phyloP scores from a whole-genome alignment of 1,139 yeast species.

The Debaryomycetaceae sp. region DNA sequence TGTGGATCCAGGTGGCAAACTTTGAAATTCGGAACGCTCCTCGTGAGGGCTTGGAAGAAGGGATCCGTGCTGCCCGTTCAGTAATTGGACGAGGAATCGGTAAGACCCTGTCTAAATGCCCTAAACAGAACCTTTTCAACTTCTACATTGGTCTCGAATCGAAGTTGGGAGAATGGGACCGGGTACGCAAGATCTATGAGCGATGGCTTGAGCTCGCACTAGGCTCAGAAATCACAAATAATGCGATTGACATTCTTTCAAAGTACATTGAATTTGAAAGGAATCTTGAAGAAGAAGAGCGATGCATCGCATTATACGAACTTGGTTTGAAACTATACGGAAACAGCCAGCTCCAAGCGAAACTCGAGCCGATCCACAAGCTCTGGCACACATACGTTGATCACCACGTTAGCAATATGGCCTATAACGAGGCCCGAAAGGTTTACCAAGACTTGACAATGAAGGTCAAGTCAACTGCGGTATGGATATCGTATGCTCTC shows the following conservation, averaged over 20 bases:
- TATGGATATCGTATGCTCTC: conserved; percentile 62
- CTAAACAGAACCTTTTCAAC: conserved; percentile 49
- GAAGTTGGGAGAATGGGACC: conserved; percentile 58
- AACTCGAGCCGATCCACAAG: conserved; percentile 3
- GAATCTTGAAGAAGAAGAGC: conserved; percentile 54
- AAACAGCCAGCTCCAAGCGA: conserved; percentile 3
- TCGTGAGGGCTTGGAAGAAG: conserved; percentile 5
- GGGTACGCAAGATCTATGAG: conserved; percentile 66
- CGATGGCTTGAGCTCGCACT: conserved; percentile 52
- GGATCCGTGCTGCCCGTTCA: conserved; percentile 47
- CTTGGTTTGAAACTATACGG: conserved; percentile 28
- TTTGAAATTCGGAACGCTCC: conserved; percentile 58
- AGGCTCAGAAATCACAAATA: conserved; percentile 6
- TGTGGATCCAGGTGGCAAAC: conserved; percentile 65
- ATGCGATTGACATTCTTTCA: conserved; percentile 15
- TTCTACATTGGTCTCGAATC: conserved; percentile 53
- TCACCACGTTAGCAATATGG: conserved; percentile 47
- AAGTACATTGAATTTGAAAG: conserved; percentile 62
- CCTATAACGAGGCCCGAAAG: conserved; percentile 46
- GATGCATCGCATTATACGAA: conserved; percentile 54
- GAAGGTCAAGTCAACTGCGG: conserved; percentile 23
- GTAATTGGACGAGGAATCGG: conserved; percentile 70
- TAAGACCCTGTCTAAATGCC: conserved; percentile 23
- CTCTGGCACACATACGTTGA: conserved; percentile 45
- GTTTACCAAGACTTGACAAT: conserved; percentile 35